Conservation (phyloP, 2,329 filamentous ascomycete species). For the Apiospora pterosperma region DNA sequence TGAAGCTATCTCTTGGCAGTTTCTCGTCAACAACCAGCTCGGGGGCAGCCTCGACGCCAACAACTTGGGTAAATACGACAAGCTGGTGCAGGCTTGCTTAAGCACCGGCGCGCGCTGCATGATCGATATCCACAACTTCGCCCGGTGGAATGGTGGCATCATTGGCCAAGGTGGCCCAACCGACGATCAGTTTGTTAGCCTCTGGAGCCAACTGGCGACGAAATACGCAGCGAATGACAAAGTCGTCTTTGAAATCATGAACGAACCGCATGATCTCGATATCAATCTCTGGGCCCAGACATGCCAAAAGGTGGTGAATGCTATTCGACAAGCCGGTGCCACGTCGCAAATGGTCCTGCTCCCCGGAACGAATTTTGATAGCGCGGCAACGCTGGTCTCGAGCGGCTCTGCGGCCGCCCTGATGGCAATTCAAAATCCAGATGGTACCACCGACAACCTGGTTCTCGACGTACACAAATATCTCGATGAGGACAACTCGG, state of each 20-base stretch:
- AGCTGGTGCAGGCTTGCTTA: conserved; percentile 54
- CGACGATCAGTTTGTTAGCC: conserved; percentile 52
- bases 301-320: conserved; percentile 60
- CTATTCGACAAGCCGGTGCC: conserved; percentile 64
- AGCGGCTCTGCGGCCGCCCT: conserved; percentile 50
- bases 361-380: conserved; percentile 58
- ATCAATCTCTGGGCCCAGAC: conserved; percentile 56
- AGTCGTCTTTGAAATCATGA: conserved; percentile 65
- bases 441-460: conserved; percentile 53
- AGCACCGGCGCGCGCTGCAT: conserved; percentile 55
- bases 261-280: conserved; percentile 62
- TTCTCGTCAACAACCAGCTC: conserved; percentile 49
- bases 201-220: conserved; percentile 57
- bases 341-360: conserved; percentile 60
- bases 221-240: conserved; percentile 53
- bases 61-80: conserved; percentile 51
- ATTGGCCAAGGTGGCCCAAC: conserved; percentile 64
- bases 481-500: conserved; percentile 54
- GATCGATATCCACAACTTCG: conserved; percentile 58
- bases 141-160: conserved; percentile 58
- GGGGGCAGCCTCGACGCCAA: conserved; percentile 44
- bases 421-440: conserved; percentile 52
- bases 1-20: conserved; percentile 55
- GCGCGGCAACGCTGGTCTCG: conserved; percentile 44
- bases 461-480: conserved; percentile 61